Base-by-base conservation (phyloP, 768 basidiomycete species). In the Russula dissimulans region DNA sequence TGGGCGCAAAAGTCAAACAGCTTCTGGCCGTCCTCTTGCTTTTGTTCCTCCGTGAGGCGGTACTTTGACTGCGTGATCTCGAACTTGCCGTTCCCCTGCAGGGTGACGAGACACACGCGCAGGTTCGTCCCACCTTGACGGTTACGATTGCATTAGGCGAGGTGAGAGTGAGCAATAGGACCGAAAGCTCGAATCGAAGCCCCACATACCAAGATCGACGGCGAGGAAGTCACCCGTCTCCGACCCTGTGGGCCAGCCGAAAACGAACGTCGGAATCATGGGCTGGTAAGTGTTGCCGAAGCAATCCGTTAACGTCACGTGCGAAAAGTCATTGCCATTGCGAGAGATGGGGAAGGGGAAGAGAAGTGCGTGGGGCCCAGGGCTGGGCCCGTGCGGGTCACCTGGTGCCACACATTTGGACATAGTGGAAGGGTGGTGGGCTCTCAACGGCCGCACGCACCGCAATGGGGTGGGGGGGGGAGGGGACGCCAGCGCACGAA, bases 11-110 rank as follows among this genome's bases (percentile, higher is more conserved):
- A 99, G 74, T 99, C 97, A 66, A 99, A 97, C 54, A 99, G 75
- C 61, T 86, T 87, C 70, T 92, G 87, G 6, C 95, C 97, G n/a
- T 97, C 93, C 7, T 90, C 91, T 60, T 97, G 93, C 73, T 99
- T 99, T 72, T 98, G 97, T 69, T 97, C 97, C 69, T 99, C 97
- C 1, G 91, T 85, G 47, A 99, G 82, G 53, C 95, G 88, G 74
- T 97, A 98, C 73, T 99, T 99, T 39, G 94, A 88, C 71, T 98
- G 95, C 0, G 94, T 93, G 66, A 99, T 88, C 74, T 97, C 94
- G 71, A 98, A 99, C 77, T 95, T 95, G 60, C 97, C 95, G 10
- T 85, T 81, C 29, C 97, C 97, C 66, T 89, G 84, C 2, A 99
- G 77, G 32, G 86, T 89, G 52, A 99, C 95, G 46, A 97, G 86